Evolutionary conservation across 805 yeast species (phyloP), one percentile per base, ranked within the genome.

Genomic region (Candida glaebosa): DNA sequence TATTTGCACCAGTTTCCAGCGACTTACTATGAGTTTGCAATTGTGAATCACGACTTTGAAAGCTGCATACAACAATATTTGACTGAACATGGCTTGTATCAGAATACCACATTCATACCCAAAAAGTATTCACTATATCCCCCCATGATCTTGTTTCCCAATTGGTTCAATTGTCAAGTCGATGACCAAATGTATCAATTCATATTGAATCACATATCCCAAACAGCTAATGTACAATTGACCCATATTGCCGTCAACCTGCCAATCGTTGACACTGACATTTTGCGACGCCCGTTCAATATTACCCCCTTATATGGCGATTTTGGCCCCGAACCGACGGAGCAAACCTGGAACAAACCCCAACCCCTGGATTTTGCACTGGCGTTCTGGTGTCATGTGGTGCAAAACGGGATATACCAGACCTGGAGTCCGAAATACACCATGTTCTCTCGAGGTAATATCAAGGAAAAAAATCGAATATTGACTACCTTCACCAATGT

Each of bases 361-460:
- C 49, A 66, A 0, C 36, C 38, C 2, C 44, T 39, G 0, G 84
- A 81, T 50, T 72, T 82, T 30, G 48, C 60, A 1, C 33, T 52
- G 0, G 84, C 86, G 0, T 76, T 87, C 50, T 87, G 96, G 96
- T 84, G 89, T 50, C 60, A 70, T 8, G 71, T 72, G 1, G 61
- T 69, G 2, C 96, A 87, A 52, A 86, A 88, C 57, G 89, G 88
- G 2, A 78, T 87, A 3, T 66, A 57, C 47, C 96, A 87, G 53
- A 71, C 75, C 7, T 87, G 96, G 96, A 87, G 91, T 4, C 96
- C 96, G 2, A 57, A 73, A 41, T 82, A 79, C 53, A 86, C 95
- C 2, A 87, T 87, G 96, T 88, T 88, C 56, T 82, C 90, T 37
- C 61, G 96, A 15, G 96, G 96, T 1, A 87, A 87, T 56, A 77